phyloP scores from a whole-genome alignment of 106 monocot genomes.

The Xerophyta viscosa region DNA sequence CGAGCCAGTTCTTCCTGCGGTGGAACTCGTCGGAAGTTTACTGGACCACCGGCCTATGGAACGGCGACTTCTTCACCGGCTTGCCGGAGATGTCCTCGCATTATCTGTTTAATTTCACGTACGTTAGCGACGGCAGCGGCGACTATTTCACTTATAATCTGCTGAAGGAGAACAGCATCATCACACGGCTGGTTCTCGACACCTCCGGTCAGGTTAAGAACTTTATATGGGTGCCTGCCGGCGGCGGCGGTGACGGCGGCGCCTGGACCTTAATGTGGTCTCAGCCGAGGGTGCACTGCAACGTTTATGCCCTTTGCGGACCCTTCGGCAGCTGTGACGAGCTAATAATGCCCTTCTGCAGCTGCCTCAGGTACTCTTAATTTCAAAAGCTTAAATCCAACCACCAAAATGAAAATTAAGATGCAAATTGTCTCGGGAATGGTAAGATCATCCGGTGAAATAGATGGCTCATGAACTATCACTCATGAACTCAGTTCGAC shows the following conservation, averaged over 20 bases:
- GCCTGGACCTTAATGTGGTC: not conserved
- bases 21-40: constrained; percentile 15
- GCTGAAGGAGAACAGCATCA: constrained; percentile 6
- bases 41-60: not conserved
- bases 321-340: not conserved
- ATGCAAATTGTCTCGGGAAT: not conserved
- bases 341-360: not conserved
- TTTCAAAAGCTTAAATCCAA: not conserved
- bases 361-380: not conserved
- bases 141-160: constrained; percentile 16
- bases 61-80: constrained; percentile 1
- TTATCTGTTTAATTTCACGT: constrained; percentile 4
- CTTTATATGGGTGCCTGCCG: not conserved
- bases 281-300: not conserved
- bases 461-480: no score
- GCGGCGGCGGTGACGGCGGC: not conserved
- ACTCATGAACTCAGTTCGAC: no score
- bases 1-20: constrained; percentile 13
- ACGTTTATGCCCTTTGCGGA: not conserved
- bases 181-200: not conserved
- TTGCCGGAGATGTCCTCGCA: constrained; percentile 6
- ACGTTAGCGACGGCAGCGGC: not conserved
- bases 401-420: not conserved
- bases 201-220: not conserved
- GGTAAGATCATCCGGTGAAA: not conserved